Percentiles rank a stretch among this genome's conserved stretches.
Evolutionary conservation across 257 asterid genomes (phyloP).

Genomic region (Capsicum baccatum): DNA sequence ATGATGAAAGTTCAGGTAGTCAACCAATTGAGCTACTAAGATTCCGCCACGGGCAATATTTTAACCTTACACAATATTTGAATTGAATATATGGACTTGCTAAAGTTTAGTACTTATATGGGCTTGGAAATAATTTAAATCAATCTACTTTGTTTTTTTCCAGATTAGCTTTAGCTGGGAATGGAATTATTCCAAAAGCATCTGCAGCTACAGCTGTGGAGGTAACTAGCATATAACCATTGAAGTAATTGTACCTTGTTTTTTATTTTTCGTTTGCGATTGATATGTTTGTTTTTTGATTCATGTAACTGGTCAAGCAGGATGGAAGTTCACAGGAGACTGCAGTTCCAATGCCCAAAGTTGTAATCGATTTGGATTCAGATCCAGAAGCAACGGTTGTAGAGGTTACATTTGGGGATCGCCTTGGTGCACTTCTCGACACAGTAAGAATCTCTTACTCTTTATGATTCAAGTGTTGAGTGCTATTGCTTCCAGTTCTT

Average conservation of each 20-base stretch:
- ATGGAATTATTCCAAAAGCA: slow-evolving; percentile 57
- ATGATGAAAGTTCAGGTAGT: neutral
- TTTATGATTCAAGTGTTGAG: slow-evolving; percentile 3
- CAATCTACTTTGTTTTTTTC: slow-evolving; percentile 31
- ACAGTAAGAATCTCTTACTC: slow-evolving; percentile 53
- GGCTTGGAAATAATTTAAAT: neutral
- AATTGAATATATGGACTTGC: neutral
- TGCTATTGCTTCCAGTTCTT: neutral
- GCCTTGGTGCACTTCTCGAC: slow-evolving; percentile 94
- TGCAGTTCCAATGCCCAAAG: slow-evolving; percentile 73
- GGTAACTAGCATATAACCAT: slow-evolving; percentile 51
- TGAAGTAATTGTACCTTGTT: slow-evolving; percentile 25
- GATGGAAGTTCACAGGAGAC: slow-evolving; percentile 63
- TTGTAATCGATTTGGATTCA: slow-evolving; percentile 86
- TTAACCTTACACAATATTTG: neutral
- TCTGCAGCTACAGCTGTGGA: slow-evolving; percentile 62
- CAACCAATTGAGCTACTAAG: too few species aligned
- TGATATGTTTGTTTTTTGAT: slow-evolving; percentile 29
- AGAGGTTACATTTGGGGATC: slow-evolving; percentile 93
- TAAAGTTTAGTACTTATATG: neutral
- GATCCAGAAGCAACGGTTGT: slow-evolving; percentile 91
- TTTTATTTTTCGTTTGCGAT: neutral
- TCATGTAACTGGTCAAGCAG: slow-evolving; percentile 42
- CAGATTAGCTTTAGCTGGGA: slow-evolving; percentile 59
- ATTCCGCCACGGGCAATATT: too few species aligned